Percentiles rank a stretch among this genome's conserved stretches.
Evolutionary conservation across 371 early-diverging fungal species (phyloP).

Genomic region (Mortierella sp.): DNA sequence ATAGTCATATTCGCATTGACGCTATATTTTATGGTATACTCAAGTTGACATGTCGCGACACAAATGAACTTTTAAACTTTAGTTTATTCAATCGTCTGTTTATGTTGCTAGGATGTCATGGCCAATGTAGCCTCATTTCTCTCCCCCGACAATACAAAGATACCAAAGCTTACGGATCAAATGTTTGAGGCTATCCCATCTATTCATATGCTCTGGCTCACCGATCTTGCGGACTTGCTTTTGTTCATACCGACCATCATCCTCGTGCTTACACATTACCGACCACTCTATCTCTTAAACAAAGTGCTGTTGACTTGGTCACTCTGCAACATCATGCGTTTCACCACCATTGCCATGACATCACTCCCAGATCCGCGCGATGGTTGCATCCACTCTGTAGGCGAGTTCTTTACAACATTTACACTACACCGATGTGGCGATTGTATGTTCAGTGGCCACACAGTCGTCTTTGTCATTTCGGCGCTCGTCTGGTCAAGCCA

Average conservation of each 20-base stretch:
- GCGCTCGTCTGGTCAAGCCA: conserved; percentile 66
- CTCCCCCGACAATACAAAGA: conserved; percentile 60
- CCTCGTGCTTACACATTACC: conserved; percentile 59
- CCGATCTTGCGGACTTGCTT: conserved; percentile 67
- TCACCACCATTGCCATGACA: conserved; percentile 71
- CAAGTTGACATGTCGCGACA: too few species aligned
- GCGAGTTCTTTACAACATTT: conserved; percentile 63
- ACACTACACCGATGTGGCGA: conserved; percentile 70
- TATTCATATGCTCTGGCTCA: conserved; percentile 62
- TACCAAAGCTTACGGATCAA: conserved; percentile 60
- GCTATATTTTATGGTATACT: too few species aligned
- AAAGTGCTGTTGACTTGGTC: conserved; percentile 62
- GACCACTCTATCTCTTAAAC: conserved; percentile 64
- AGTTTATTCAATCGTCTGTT: too few species aligned
- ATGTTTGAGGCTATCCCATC: conserved; percentile 63
- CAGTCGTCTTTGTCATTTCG: conserved; percentile 65
- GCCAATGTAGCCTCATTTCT: conserved; percentile 68
- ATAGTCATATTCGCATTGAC: neutral
- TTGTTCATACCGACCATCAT: conserved; percentile 62
- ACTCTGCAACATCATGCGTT: conserved; percentile 63
- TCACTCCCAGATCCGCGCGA: conserved; percentile 68
- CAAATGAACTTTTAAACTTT: too few species aligned
- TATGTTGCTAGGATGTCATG: conserved; percentile 62
- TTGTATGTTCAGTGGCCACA: conserved; percentile 69
- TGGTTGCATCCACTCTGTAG: conserved; percentile 61